These are phyloP conservation scores for Lotmaria passim DNA, from an alignment of 208 protist species.

Conservation along the genomic window DNA sequence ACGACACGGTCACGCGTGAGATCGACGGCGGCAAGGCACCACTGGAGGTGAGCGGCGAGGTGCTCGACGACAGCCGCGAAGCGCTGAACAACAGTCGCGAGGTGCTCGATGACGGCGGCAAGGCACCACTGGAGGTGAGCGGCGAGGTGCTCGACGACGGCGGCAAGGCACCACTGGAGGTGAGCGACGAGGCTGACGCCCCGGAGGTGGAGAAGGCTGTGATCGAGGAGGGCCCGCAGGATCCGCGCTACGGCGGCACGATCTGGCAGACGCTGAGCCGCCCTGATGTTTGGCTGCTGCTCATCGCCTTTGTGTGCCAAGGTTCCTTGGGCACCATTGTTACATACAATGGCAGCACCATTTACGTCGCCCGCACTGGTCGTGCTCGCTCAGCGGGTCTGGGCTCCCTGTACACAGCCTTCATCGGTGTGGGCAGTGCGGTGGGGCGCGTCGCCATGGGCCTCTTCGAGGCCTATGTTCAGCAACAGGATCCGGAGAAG, in stretches of 20 bases:
- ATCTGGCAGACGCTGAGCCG: constrained; percentile 41
- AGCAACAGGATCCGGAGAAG: constrained; percentile 55
- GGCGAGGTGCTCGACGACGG: constrained; percentile 14
- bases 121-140: constrained; percentile 7
- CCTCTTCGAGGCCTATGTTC: constrained; percentile 70
- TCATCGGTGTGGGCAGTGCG: constrained; percentile 65
- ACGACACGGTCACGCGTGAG: not conserved
- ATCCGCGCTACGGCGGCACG: constrained; percentile 60
- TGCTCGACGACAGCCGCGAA: constrained; percentile 11
- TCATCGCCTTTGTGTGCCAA: constrained; percentile 60
- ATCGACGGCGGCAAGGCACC: not conserved
- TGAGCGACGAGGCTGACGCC: not conserved
- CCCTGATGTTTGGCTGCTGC: constrained; percentile 60
- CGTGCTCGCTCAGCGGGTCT: constrained; percentile 36
- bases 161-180: constrained; percentile 4
- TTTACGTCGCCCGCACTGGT: constrained; percentile 67
- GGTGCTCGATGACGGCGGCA: not conserved
- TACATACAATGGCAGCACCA: constrained; percentile 70
- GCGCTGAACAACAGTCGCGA: no score
- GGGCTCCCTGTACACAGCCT: constrained; percentile 68
- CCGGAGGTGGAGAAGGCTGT: constrained; percentile 2
- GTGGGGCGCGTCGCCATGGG: constrained; percentile 63
- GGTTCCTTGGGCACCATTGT: constrained; percentile 60
- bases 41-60: constrained; percentile 8
- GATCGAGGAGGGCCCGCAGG: constrained; percentile 44